phyloP scores from a whole-genome alignment of 305 asterid genomes.

The Solanum hybrid region DNA sequence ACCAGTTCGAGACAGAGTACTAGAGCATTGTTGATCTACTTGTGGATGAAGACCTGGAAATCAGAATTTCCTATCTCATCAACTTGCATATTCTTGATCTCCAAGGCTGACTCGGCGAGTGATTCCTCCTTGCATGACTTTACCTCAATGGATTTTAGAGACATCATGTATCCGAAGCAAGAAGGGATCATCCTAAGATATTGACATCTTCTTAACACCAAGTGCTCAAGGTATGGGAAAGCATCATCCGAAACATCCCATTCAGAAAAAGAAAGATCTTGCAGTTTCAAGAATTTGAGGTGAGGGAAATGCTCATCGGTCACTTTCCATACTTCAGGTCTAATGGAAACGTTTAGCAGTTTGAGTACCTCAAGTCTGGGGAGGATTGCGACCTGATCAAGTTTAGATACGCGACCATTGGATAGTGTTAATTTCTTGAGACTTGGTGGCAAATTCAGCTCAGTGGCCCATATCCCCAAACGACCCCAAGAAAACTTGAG shows the following conservation, averaged over 20 bases:
- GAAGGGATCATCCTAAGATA: not conserved
- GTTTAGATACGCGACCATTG: not conserved
- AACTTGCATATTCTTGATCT: not conserved
- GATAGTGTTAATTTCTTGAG: not conserved
- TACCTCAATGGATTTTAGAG: not conserved
- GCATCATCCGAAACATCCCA: not conserved
- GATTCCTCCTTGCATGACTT: not conserved
- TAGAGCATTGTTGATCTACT: not conserved
- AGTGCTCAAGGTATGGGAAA: conserved; percentile 2
- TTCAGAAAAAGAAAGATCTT: not conserved
- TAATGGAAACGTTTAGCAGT: not conserved
- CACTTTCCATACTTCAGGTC: not conserved
- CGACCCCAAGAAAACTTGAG: not conserved
- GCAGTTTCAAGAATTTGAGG: conserved; percentile 2
- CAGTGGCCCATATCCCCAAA: not conserved
- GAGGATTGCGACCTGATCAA: not conserved
- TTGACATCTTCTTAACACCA: not conserved
- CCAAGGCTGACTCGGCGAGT: not conserved
- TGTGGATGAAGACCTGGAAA: not conserved
- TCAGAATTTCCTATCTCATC: not conserved
- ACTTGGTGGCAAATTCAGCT: not conserved
- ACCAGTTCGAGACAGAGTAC: not conserved
- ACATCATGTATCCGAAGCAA: not conserved
- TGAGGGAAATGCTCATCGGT: not conserved
- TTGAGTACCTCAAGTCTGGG: not conserved